These are phyloP conservation scores for Ceratocystis albifundus DNA, from an alignment of 2,329 filamentous ascomycete species.

Conservation along the genomic window DNA sequence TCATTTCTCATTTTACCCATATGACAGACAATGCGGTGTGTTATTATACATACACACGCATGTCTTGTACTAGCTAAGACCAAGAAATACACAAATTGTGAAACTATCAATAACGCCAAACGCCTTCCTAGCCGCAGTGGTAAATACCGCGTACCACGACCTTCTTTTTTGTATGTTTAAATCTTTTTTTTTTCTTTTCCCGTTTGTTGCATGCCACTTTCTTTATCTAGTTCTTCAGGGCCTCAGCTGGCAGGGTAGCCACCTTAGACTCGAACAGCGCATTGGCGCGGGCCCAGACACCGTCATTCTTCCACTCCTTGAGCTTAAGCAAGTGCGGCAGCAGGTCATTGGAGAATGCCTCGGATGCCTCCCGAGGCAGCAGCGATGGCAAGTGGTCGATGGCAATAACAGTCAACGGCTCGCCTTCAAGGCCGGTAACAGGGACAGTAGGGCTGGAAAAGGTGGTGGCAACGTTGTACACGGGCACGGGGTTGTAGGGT, in stretches of 20 bases:
- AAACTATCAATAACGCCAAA: conserved; percentile 9
- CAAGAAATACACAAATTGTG: neutral
- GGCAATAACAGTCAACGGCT: conserved; percentile 65
- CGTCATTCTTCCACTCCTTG: conserved; percentile 58
- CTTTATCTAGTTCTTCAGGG: conserved; percentile 21
- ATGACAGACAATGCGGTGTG: too few relatives aligned
- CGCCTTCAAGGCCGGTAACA: conserved; percentile 48
- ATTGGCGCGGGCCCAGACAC: conserved; percentile 78
- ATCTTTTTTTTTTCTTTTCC: conserved; percentile 3
- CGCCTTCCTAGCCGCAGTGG: neutral
- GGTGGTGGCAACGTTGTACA: conserved; percentile 75
- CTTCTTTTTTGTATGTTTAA: neutral
- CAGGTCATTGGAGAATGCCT: conserved; percentile 70
- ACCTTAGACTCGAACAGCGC: conserved; percentile 78
- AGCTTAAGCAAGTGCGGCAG: conserved; percentile 66
- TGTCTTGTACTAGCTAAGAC: too few relatives aligned
- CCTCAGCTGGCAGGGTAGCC: conserved; percentile 47
- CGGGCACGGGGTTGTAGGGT: conserved; percentile 59
- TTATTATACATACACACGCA: too few relatives aligned
- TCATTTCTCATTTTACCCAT: too few relatives aligned
- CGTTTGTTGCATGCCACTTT: neutral
- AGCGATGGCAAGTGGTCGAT: conserved; percentile 79
- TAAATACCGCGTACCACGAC: neutral
- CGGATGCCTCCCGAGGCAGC: conserved; percentile 73
- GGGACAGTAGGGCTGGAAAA: conserved; percentile 80